Evolutionary conservation across 202 grass and related monocot genomes (phyloP).

Genomic region (Schoenoplectus triqueter): DNA sequence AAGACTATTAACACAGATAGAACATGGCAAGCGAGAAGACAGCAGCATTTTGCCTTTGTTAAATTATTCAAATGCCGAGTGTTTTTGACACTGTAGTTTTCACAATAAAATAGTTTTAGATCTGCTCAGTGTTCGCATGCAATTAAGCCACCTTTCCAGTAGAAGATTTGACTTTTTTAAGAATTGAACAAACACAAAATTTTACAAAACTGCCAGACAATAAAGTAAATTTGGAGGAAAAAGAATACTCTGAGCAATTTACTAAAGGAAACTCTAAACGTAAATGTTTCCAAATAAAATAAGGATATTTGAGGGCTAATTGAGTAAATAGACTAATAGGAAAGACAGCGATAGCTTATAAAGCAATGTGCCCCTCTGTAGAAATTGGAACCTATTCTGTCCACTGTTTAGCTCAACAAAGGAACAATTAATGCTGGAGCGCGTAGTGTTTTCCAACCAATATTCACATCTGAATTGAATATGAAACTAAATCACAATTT

Average conservation of each 20-base stretch:
- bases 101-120: slow-evolving; percentile 49
- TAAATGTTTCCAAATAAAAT: not conserved
- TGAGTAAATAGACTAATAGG: not conserved
- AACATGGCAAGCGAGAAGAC: slow-evolving; percentile 34
- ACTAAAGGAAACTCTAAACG: not conserved
- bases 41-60: slow-evolving; percentile 41
- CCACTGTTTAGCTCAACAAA: slow-evolving; percentile 33
- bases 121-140: slow-evolving; percentile 61
- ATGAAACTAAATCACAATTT: slow-evolving; percentile 15
- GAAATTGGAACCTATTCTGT: slow-evolving; percentile 17
- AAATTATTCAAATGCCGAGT: slow-evolving; percentile 42
- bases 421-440: slow-evolving; percentile 25
- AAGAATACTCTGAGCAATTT: slow-evolving; percentile 29
- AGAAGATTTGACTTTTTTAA: slow-evolving; percentile 40
- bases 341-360: slow-evolving; percentile 14
- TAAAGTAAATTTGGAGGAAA: slow-evolving; percentile 39
- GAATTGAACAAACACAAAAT: slow-evolving; percentile 44
- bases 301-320: not conserved
- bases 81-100: slow-evolving; percentile 38
- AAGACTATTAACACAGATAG: slow-evolving; percentile 23
- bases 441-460: slow-evolving; percentile 12
- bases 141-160: slow-evolving; percentile 44
- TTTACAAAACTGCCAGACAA: slow-evolving; percentile 42
- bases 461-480: slow-evolving; percentile 21
- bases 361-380: not conserved